Evolutionary conservation across 2,329 filamentous ascomycete species (phyloP), one percentile per base, ranked within the genome.

Genomic region (Talaromyces sp.): DNA sequence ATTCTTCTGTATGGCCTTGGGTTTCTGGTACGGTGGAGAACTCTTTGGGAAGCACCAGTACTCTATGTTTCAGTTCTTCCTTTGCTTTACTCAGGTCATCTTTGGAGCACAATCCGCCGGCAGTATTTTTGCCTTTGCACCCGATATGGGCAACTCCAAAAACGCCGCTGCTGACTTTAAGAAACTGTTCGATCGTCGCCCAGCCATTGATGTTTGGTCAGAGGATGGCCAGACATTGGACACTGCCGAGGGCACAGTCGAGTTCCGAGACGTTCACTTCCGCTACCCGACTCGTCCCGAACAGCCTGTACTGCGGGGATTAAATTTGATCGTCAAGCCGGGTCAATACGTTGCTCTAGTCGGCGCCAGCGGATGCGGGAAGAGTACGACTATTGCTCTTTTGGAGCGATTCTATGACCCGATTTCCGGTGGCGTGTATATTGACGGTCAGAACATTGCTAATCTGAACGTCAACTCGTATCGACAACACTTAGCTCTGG

Each of bases 351-450:
- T 82, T 76, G 95, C 94, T 0, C 85, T 98, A 2, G 95, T 98
- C 9, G 95, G 95, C n/a, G 90, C 94, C 0, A 95, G 90, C 54
- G 94, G 95, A 2, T 97, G 93, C 73, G 95, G 95, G 65, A 98
- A 99, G 82, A 92, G 89, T 59, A 98, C 95, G 0, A 96, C 93
- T 0, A 96, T 98, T 74, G 90, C 92, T 3, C 84, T 98, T 3
- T 82, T 98, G 37, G 94, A 98, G 76, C 90, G 95, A 39, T 98
- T 98, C 81, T 98, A 98, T 74, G 93, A 98, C 71, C 91, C 93
- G 0, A 84, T 95, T 0, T 84, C 87, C 0, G 95, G 95, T 13
- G 88, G 88, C 15, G 84, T 99, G 39, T 91, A 87, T 66, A 84
- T 98, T 19, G 94, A 98, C 72, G 92, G 89, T 64, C 87, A 89